Evolutionary conservation across 352 stramenopile species (phyloP).

Genomic region (Pythium phragmiticola): DNA sequence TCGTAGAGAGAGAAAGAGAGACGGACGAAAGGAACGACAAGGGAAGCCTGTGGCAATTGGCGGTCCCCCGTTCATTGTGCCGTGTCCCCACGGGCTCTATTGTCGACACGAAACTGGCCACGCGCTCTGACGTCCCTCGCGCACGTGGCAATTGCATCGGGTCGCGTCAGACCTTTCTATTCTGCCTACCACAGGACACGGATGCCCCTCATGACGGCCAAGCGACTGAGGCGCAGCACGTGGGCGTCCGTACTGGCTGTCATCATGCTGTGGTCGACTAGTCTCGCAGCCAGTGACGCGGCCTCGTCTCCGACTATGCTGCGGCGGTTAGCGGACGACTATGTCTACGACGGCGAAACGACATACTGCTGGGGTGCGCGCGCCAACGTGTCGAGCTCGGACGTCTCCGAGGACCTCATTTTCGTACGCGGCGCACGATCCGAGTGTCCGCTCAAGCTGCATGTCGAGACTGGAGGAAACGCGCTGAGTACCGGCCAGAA

Average conservation of each 20-base stretch:
- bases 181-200: no score
- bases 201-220: conserved; percentile 9
- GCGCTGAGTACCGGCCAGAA: conserved; percentile 11
- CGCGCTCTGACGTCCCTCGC: neutral
- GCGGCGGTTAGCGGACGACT: neutral
- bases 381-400: conserved; percentile 17
- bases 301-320: neutral
- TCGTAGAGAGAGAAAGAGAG: neutral
- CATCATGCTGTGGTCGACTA: conserved; percentile 1
- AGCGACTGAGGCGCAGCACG: conserved; percentile 1
- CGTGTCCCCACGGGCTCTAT: neutral
- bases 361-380: conserved; percentile 41
- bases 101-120: conserved; percentile 11
- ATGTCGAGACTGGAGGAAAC: neutral
- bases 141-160: conserved; percentile 6
- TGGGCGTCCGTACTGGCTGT: conserved; percentile 7
- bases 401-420: conserved; percentile 21
- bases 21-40: neutral
- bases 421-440: conserved; percentile 13
- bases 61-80: no score
- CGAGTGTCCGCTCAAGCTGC: conserved; percentile 29
- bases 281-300: neutral
- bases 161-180: neutral
- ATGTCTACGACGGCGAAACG: conserved; percentile 30
- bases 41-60: neutral